phyloP scores from a whole-genome alignment of 768 basidiomycete species.

The Collybia sordida region DNA sequence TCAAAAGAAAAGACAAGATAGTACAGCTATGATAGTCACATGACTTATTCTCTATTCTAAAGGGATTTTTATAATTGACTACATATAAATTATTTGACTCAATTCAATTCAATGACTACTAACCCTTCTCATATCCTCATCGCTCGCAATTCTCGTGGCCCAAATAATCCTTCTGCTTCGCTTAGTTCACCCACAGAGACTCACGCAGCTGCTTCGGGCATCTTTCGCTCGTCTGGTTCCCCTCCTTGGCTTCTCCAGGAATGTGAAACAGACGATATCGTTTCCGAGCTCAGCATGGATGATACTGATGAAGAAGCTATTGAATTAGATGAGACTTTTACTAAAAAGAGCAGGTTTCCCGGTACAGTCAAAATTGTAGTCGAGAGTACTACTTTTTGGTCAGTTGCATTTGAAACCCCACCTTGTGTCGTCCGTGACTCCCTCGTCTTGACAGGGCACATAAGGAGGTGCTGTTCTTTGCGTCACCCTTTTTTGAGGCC shows the following conservation, averaged over 20 bases:
- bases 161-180: constrained; percentile 73
- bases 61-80: constrained; percentile 15
- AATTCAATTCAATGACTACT: constrained; percentile 57
- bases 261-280: constrained; percentile 66
- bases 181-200: constrained; percentile 87
- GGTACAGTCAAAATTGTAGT: constrained; percentile 92
- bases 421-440: constrained; percentile 3
- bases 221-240: constrained; percentile 79
- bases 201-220: constrained; percentile 82
- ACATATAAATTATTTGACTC: constrained; percentile 43
- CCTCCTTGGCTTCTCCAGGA: constrained; percentile 82
- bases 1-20: constrained; percentile 7
- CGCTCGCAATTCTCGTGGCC: constrained; percentile 79
- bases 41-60: not conserved
- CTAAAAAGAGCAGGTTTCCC: constrained; percentile 62
- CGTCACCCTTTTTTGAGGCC: constrained; percentile 94
- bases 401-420: constrained; percentile 25
- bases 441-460: constrained; percentile 62
- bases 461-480: constrained; percentile 88
- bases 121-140: constrained; percentile 89
- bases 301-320: constrained; percentile 71
- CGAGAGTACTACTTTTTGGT: constrained; percentile 90
- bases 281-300: constrained; percentile 65
- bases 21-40: not conserved
- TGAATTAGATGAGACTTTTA: constrained; percentile 81